Conservation (phyloP, 495 filamentous ascomycete species). For the Apodospora peruviana region DNA sequence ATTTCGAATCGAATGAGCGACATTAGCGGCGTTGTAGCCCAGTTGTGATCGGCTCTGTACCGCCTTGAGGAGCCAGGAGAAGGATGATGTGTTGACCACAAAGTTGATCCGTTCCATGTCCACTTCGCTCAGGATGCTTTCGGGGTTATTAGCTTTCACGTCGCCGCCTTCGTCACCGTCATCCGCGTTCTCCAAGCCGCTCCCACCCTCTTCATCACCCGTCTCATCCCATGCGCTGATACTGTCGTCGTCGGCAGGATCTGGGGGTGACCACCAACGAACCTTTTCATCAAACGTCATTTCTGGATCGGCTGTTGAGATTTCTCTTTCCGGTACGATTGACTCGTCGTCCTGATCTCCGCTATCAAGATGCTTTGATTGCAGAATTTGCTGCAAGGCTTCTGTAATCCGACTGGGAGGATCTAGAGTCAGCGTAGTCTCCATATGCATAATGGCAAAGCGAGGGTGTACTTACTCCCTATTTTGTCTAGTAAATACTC, state of each 20-base stretch:
- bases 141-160: not conserved
- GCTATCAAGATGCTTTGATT: not conserved
- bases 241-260: no score
- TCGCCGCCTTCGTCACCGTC: not conserved
- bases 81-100: slow-evolving; percentile 2
- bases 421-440: not conserved
- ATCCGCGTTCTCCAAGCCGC: no score
- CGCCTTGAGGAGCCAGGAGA: not conserved
- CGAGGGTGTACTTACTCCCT: not conserved
- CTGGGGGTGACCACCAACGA: no score
- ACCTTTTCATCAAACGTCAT: no score
- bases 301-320: no score
- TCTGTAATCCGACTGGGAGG: not conserved
- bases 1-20: not conserved
- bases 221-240: no score
- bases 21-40: not conserved
- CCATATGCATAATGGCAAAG: not conserved
- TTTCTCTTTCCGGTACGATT: no score
- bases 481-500: slow-evolving; percentile 2
- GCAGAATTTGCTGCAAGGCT: not conserved
- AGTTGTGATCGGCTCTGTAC: not conserved
- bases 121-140: not conserved
- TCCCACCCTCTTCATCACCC: no score
- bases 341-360: not conserved
- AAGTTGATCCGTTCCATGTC: slow-evolving; percentile 3